Percentiles rank a stretch among this genome's conserved stretches.
These are phyloP conservation scores for Alternaria gaisen DNA, from an alignment of 2,329 filamentous ascomycete genomes.

Conservation along the genomic window DNA sequence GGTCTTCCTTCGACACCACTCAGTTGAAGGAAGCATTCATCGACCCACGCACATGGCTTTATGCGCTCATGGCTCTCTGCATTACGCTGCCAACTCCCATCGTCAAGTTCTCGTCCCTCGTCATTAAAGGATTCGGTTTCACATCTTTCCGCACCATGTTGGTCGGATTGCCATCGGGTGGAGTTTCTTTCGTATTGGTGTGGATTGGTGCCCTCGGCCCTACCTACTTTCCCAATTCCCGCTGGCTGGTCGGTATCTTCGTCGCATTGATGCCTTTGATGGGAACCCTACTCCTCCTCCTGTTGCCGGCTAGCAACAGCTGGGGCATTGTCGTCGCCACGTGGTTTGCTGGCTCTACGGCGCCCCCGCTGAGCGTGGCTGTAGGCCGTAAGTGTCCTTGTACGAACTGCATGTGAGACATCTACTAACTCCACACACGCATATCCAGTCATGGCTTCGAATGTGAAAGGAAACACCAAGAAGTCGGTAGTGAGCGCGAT, in stretches of 20 bases:
- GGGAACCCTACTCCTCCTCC: too few relatives aligned
- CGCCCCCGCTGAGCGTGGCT: slow-evolving; percentile 55
- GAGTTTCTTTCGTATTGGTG: slow-evolving; percentile 57
- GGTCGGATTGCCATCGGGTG: slow-evolving; percentile 59
- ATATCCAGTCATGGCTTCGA: too few relatives aligned
- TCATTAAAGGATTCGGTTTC: slow-evolving; percentile 52
- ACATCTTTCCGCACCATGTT: slow-evolving; percentile 57
- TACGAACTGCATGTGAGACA: too few relatives aligned
- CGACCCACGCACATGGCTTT: slow-evolving; percentile 51
- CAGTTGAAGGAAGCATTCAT: slow-evolving; percentile 12
- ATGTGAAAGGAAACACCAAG: slow-evolving; percentile 55
- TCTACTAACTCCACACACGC: too few relatives aligned
- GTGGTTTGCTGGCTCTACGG: slow-evolving; percentile 59
- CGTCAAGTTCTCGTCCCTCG: slow-evolving; percentile 57
- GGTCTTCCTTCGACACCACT: too few relatives aligned
- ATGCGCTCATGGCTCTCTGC: background rate
- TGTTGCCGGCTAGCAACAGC: too few relatives aligned
- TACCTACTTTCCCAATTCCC: slow-evolving; percentile 51
- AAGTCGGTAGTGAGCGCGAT: slow-evolving; percentile 56
- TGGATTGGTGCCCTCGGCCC: slow-evolving; percentile 58
- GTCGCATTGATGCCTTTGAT: too few relatives aligned
- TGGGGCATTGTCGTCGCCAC: slow-evolving; percentile 55
- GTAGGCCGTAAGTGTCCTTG: slow-evolving; percentile 26
- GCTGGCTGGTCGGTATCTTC: slow-evolving; percentile 35
- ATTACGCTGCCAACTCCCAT: background rate